phyloP scores from a whole-genome alignment of 2,329 filamentous ascomycete genomes.

The Diaporthe caulivora region DNA sequence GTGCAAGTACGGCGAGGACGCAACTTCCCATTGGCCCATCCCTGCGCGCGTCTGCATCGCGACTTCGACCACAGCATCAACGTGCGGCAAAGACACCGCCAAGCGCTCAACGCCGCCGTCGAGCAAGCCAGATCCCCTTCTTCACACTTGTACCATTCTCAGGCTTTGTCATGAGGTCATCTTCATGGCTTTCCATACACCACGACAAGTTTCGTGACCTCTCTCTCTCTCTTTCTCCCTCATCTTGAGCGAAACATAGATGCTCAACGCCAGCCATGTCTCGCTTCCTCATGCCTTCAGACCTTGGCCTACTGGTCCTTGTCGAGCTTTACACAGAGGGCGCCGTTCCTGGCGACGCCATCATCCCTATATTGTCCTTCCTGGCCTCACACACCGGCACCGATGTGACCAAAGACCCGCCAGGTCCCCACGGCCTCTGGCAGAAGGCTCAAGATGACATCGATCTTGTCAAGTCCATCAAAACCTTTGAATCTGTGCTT shows the following conservation, averaged over 20 bases:
- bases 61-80: conserved; percentile 13
- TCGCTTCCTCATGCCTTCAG: conserved; percentile 89
- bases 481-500: conserved; percentile 71
- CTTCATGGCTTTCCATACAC: not conserved
- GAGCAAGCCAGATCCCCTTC: conserved; percentile 2
- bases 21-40: not conserved
- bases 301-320: conserved; percentile 84
- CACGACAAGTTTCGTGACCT: not conserved
- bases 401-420: conserved; percentile 48
- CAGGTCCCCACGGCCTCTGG: conserved; percentile 55
- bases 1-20: not conserved
- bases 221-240: no score
- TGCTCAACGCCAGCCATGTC: conserved; percentile 65
- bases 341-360: conserved; percentile 56
- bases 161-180: not conserved
- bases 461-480: conserved; percentile 65
- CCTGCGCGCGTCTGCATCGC: conserved; percentile 22
- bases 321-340: conserved; percentile 85
- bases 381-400: conserved; percentile 57
- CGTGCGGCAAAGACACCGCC: not conserved
- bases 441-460: conserved; percentile 62
- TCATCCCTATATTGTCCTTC: conserved; percentile 56
- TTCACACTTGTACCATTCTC: not conserved
- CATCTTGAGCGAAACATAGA: not conserved
- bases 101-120: not conserved